Base-by-base conservation (phyloP, 78 protist genomes). In the Chrysochromulina tobinii region DNA sequence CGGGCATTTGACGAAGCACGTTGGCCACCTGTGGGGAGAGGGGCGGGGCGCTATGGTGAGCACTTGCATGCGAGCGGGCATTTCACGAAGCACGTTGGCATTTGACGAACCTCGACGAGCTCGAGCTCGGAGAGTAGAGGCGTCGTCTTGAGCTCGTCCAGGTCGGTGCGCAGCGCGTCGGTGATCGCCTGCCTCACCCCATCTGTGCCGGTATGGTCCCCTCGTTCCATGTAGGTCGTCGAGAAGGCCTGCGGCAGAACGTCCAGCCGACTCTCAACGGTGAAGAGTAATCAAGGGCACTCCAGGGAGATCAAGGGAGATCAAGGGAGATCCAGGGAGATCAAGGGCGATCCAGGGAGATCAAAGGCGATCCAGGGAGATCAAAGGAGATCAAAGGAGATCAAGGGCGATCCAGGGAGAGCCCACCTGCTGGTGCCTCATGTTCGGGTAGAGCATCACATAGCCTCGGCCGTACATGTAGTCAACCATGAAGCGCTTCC, bases 401-500 rank as follows among this genome's bases (percentile, higher is more conserved):
- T 38, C 38, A 0, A 38, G 38, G 38, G 38, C 0, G 38, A 38
- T 38, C 38, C 38, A 38, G 38, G 64, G 64, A 12, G 21, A 14
- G 64, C 64, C 64, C 21, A 59, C 64, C 64, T 59, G 64, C 64
- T 27, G 9, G 59, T 51, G 23, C 18, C 55, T 85, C 5, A 81
- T 5, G 84, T 84, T 91, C 12, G 89, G 93, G 85, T 91, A 91
- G 57, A 91, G 72, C 93, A 91, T 91, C 55, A 54, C 72, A 18
- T 8, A 2, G 21, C 89, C 93, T 20, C 73, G 64, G 25, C n/a
- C 55, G 53, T 59, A 84, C 93, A 91, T 91, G 79, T 58, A 48
- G 61, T 91, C 87, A 72, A 91, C 61, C 55, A 91, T 11, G 75
- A 66, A 84, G 48, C 87, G 87, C 61, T 84, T 84, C 93, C 93